Conservation (phyloP, 108 stramenopile species). For the Licmophora abbreviata region DNA sequence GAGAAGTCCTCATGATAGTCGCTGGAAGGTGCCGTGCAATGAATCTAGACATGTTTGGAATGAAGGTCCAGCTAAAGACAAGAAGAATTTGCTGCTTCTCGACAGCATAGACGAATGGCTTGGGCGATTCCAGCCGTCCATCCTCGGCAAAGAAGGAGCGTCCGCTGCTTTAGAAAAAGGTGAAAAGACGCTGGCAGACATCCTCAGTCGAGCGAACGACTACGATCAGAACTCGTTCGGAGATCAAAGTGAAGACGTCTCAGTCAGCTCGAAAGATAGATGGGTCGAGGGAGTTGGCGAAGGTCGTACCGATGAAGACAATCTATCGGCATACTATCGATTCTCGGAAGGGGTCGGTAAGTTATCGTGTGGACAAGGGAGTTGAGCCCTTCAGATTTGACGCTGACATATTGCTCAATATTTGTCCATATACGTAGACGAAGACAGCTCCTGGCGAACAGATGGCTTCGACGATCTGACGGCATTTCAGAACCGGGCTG, state of each 20-base stretch:
- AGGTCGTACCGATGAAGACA: conserved; percentile 79
- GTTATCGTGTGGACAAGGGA: not conserved
- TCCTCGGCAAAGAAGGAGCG: conserved; percentile 77
- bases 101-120: conserved; percentile 79
- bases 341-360: conserved; percentile 67
- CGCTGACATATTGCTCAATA: not conserved
- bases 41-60: conserved; percentile 75
- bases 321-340: conserved; percentile 73
- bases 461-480: conserved; percentile 73
- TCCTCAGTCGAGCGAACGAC: conserved; percentile 38
- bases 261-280: conserved; percentile 31
- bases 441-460: conserved; percentile 52
- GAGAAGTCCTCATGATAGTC: too few species aligned
- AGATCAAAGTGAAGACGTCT: conserved; percentile 18
- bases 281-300: conserved; percentile 84
- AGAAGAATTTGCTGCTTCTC: conserved; percentile 58
- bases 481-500: conserved; percentile 48
- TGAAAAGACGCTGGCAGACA: conserved; percentile 63
- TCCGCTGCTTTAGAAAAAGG: conserved; percentile 61
- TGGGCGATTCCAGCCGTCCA: conserved; percentile 53
- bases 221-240: conserved; percentile 35
- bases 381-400: not conserved
- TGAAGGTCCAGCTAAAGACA: conserved; percentile 57
- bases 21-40: conserved; percentile 21
- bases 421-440: conserved; percentile 20